These are phyloP conservation scores for Westerdykella sp. DNA, from an alignment of 2,329 filamentous ascomycete genomes.

Conservation along the genomic window DNA sequence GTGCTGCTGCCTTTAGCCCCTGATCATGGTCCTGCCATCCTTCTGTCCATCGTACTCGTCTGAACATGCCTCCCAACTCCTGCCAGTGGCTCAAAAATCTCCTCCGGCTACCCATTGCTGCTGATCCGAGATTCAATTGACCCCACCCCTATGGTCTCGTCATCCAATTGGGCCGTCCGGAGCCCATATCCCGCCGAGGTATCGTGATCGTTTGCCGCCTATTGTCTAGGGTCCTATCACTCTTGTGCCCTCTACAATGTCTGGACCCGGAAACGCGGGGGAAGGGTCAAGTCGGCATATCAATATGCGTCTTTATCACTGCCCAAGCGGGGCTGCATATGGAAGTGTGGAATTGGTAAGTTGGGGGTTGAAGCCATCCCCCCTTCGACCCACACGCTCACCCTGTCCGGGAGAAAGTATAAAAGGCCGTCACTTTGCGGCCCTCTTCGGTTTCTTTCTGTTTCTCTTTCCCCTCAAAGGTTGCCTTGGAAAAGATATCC, in stretches of 20 bases:
- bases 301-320: slow-evolving; percentile 38
- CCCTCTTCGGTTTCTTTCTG: slow-evolving; percentile 16
- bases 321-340: slow-evolving; percentile 32
- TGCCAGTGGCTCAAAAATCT: slow-evolving; percentile 29
- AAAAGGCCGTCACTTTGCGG: slow-evolving; percentile 30
- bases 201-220: slow-evolving; percentile 33
- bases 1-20: slow-evolving; percentile 32
- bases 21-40: slow-evolving; percentile 15
- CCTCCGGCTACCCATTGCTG: slow-evolving; percentile 21
- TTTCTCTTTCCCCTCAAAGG: slow-evolving; percentile 21
- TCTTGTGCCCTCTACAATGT: slow-evolving; percentile 11
- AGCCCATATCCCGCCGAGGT: slow-evolving; percentile 21
- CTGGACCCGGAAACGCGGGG: slow-evolving; percentile 27
- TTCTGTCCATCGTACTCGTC: slow-evolving; percentile 19
- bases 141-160: slow-evolving; percentile 17
- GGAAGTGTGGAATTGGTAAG: slow-evolving; percentile 19
- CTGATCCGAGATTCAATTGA: slow-evolving; percentile 26
- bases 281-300: slow-evolving; percentile 33
- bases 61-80: slow-evolving; percentile 17
- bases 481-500: slow-evolving; percentile 4
- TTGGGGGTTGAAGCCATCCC: slow-evolving; percentile 29
- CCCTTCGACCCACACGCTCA: slow-evolving; percentile 20
- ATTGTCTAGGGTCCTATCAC: slow-evolving; percentile 12
- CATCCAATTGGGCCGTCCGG: slow-evolving; percentile 27
- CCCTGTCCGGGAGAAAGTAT: slow-evolving; percentile 23